Evolutionary conservation across 768 basidiomycete species (phyloP).

Genomic region (Xerocomellus amylosporus): DNA sequence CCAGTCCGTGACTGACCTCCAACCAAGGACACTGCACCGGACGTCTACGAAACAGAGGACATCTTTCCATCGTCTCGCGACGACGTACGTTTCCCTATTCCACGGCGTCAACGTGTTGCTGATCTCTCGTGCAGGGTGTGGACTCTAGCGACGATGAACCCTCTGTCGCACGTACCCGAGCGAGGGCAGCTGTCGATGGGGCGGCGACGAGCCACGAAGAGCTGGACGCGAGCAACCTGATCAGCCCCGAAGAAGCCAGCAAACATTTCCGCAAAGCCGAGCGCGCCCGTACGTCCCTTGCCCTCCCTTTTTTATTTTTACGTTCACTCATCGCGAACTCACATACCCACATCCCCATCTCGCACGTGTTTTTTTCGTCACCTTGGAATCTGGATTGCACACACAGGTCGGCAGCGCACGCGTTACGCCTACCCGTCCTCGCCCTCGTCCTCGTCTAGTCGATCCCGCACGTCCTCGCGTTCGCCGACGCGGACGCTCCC

Average conservation of each 20-base stretch:
- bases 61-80: constrained; percentile 51
- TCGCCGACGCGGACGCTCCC: constrained; percentile 37
- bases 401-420: constrained; percentile 48
- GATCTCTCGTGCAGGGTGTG: constrained; percentile 42
- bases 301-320: too few relatives aligned
- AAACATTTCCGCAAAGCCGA: constrained; percentile 73
- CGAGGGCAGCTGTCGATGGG: constrained; percentile 34
- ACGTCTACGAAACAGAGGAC: constrained; percentile 92
- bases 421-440: constrained; percentile 73
- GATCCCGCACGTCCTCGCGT: constrained; percentile 37
- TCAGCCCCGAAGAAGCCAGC: constrained; percentile 64
- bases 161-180: constrained; percentile 36
- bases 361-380: neutral
- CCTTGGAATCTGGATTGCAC: neutral
- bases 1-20: neutral
- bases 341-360: neutral
- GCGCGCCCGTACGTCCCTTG: constrained; percentile 44
- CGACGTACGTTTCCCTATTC: constrained; percentile 42
- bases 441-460: constrained; percentile 43
- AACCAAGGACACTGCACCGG: constrained; percentile 80
- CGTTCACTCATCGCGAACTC: neutral
- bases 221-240: constrained; percentile 63
- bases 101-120: neutral
- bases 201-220: constrained; percentile 51
- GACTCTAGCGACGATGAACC: constrained; percentile 70